These are phyloP conservation scores for Elymus sibiricus DNA, from an alignment of 176 grass and related monocot species.

Conservation along the genomic window DNA sequence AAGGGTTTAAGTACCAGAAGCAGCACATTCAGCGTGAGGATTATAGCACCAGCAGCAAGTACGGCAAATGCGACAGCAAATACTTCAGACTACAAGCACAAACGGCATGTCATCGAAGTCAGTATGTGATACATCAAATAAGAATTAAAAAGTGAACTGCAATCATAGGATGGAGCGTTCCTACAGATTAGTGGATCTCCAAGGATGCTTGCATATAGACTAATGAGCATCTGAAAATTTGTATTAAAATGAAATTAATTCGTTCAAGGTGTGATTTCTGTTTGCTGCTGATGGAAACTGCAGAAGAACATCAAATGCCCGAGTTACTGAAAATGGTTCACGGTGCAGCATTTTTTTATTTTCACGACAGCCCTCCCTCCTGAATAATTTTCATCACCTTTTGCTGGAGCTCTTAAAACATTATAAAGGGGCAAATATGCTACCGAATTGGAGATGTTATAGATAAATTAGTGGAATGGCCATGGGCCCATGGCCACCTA, in stretches of 20 bases:
- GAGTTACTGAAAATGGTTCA: not conserved
- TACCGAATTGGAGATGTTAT: not conserved
- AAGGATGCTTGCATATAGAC: not conserved
- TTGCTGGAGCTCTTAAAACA: not conserved
- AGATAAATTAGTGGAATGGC: not conserved
- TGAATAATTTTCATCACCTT: not conserved
- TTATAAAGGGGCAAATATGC: not conserved
- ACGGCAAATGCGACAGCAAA: conserved; percentile 95
- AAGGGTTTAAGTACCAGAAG: conserved; percentile 55
- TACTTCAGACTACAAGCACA: conserved; percentile 74
- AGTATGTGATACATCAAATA: not conserved
- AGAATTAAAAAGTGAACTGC: not conserved
- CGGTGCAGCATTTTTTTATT: not conserved
- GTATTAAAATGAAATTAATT: not conserved
- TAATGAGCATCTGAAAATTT: not conserved
- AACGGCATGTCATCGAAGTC: conserved; percentile 13
- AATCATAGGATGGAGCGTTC: not conserved
- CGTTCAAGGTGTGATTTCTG: not conserved
- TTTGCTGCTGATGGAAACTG: not conserved
- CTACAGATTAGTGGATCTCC: not conserved
- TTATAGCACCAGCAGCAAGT: conserved; percentile 81
- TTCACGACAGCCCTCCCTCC: not conserved
- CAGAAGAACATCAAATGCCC: not conserved
- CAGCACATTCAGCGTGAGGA: conserved; percentile 92
- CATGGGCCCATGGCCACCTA: not conserved